These are phyloP conservation scores for Lactarius tabidus DNA, from an alignment of 768 basidiomycete genomes.

Conservation along the genomic window DNA sequence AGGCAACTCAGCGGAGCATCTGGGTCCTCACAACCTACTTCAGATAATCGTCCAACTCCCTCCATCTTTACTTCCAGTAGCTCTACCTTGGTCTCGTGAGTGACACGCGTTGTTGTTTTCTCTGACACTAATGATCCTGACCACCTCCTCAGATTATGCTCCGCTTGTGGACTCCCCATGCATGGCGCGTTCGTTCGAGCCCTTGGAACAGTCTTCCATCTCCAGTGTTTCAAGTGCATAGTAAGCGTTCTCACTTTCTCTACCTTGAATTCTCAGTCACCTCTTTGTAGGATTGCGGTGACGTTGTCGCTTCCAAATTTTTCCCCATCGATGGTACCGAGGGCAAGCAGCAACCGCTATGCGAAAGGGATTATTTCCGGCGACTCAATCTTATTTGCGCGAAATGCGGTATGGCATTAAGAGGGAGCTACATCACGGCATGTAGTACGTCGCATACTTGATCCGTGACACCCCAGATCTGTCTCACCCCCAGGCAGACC, in stretches of 20 bases:
- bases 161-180: constrained; percentile 76
- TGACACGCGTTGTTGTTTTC: not conserved
- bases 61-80: constrained; percentile 57
- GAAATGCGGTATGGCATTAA: constrained; percentile 89
- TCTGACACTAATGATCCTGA: constrained; percentile 3
- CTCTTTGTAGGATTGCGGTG: constrained; percentile 77
- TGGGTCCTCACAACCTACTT: constrained; percentile 52
- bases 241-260: constrained; percentile 44
- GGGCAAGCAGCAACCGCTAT: constrained; percentile 88
- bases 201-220: constrained; percentile 86
- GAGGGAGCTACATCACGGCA: constrained; percentile 98
- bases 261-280: constrained; percentile 14
- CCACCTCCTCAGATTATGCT: constrained; percentile 51
- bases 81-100: constrained; percentile 36
- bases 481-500: constrained; percentile 52
- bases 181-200: constrained; percentile 97
- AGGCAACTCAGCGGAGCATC: constrained; percentile 46
- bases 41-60: constrained; percentile 39
- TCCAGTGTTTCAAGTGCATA: constrained; percentile 98
- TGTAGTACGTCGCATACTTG: constrained; percentile 66
- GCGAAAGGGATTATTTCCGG: constrained; percentile 97
- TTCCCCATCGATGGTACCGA: constrained; percentile 95
- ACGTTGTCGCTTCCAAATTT: constrained; percentile 96
- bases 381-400: constrained; percentile 94
- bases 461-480: constrained; percentile 15